Evolutionary conservation across 495 filamentous ascomycete genomes (phyloP), one percentile per base, ranked within the genome.

Genomic region (Penicillium manginii): DNA sequence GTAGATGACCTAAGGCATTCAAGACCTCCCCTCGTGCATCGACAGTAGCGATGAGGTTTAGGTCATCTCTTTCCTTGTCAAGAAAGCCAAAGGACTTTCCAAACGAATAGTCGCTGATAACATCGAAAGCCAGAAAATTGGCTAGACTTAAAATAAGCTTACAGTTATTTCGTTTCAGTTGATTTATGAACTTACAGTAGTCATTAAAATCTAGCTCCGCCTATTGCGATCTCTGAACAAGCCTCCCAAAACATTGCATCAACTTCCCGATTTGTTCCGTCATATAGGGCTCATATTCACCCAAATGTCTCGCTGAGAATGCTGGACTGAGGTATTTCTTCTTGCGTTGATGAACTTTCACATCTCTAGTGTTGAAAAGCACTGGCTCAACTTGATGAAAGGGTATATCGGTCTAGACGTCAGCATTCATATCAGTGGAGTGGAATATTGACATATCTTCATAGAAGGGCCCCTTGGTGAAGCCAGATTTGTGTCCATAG

Each of bases 321-420:
- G 37, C 56, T 15, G 56, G 49, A 23, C 49, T 53, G 12, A 58
- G 21, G 15, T 58, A 47, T 21, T 31, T 52, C 18, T 39, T 52
- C 31, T 58, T 58, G 22, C 49, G 35, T 21, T 47, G 55, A 29
- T 58, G 55, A 10, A 37, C 37, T 10, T 31, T 9, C 4, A 9
- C 15, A 12, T 46, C 29, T 37, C 26, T 22, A n/a, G 55, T 58
- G 43, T 52, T 58, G 18, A 58, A 58, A 17, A 58, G 17, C 10
- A 52, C 55, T 21, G 48, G 55, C 26, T 58, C 37, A 2, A 58
- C 49, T 48, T 52, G 48, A 35, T 52, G 48, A 37, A 58, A 58
- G 39, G 55, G 35, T 37, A 37, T 37, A 14, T 37, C 15, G 15
- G 35, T 37, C 26, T 29, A 29, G 26, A 8, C 3, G 35, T 37